Conservation (phyloP, 148 eudicot species). For the Rhododendron ferrugineum region DNA sequence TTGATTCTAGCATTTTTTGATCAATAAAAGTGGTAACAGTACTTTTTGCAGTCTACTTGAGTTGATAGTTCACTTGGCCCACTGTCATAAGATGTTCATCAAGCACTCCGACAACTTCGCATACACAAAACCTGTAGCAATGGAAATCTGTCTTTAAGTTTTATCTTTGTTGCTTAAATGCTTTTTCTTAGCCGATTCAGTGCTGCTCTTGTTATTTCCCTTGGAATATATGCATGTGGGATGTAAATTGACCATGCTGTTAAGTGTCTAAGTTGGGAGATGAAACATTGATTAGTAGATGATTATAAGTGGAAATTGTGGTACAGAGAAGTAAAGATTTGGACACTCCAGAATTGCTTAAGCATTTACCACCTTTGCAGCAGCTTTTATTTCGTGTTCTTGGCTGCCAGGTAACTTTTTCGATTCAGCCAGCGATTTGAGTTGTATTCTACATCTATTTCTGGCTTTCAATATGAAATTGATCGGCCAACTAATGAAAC, state of each 20-base stretch:
- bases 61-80: neutral
- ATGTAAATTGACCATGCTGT: neutral
- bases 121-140: neutral
- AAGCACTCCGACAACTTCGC: neutral
- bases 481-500: neutral
- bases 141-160: neutral
- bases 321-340: constrained; percentile 88
- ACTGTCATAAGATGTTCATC: neutral
- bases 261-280: neutral
- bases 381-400: constrained; percentile 73
- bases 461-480: neutral
- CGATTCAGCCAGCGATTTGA: neutral
- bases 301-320: constrained; percentile 7
- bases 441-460: neutral
- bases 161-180: neutral
- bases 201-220: neutral
- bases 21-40: neutral
- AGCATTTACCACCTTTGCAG: constrained; percentile 86
- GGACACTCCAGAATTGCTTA: constrained; percentile 78
- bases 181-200: neutral
- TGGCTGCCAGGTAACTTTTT: constrained; percentile 75
- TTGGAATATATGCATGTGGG: neutral
- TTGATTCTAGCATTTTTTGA: neutral
- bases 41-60: neutral
- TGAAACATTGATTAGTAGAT: neutral